Evolutionary conservation across 352 stramenopile species (phyloP), one percentile per base, ranked within the genome.

Genomic region (Phytophthora idaei): DNA sequence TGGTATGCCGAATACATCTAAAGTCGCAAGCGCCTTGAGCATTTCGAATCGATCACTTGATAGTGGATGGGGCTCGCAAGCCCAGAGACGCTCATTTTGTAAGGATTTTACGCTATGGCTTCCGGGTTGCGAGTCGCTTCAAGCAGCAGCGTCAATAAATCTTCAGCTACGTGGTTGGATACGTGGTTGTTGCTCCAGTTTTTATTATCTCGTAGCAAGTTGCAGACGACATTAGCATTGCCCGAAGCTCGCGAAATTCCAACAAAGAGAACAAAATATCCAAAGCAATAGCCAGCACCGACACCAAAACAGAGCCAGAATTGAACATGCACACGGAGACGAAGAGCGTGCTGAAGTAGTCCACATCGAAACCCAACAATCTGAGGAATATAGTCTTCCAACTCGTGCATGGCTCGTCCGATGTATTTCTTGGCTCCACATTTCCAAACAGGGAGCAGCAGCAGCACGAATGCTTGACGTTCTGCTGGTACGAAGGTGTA

Each of bases 311-410:
- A 1, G 53, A 63, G 27, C 28, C 44, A 1, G 58, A 56, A 32
- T 31, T 69, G 8, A 46, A 67, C 53, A 69, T 67, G 41, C 58
- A 64, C 29, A 68, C 65, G 1, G 53, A 64, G 1, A 67, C 47
- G 28, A 68, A 73, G 0, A 73, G 46, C 21, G 58, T 29, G 29
- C 57, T 53, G 25, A 73, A 73, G 31, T 51, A 61, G 28, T 68
- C 48, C 0, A 61, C 46, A 1, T 11, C 55, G 46, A 68, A 63
- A 0, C 55, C 53, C 39, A 21, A 69, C 56, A 1, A 61, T 53
- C 32, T 55, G n/a, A 6, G 61, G 52, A 1, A 53, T 12, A 25
- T 31, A 61, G 27, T 67, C 60, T 36, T 63, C 61, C 11, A 55
- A n/a, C 2, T 59, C 37, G 8, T 15, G 25, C 7, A 29, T 55